Conservation (phyloP, 2,329 filamentous ascomycete genomes). For the Bipolaris bicolor region DNA sequence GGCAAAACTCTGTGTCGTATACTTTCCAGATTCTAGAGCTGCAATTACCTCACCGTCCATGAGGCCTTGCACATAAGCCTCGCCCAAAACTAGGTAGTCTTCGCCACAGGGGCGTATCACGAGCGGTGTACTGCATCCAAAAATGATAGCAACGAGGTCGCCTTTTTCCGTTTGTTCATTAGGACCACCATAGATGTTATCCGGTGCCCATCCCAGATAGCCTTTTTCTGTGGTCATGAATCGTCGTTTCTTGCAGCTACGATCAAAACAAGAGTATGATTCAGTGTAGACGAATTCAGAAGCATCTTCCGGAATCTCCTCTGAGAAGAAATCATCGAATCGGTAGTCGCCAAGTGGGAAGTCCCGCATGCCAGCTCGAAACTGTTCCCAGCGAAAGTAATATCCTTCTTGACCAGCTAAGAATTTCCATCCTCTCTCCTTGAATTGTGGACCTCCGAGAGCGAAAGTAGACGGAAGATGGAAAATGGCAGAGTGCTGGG, state of each 20-base stretch:
- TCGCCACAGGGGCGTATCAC: neutral
- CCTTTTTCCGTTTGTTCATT: neutral
- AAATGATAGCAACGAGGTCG: neutral
- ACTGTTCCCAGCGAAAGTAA: neutral
- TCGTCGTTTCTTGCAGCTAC: neutral
- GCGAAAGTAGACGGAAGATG: neutral
- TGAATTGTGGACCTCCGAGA: neutral
- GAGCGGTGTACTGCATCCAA: neutral
- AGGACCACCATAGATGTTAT: neutral
- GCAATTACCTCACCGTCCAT: slow-evolving; percentile 4
- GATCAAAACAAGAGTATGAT: neutral
- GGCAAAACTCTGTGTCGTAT: neutral
- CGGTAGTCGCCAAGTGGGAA: neutral
- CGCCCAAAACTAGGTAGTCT: neutral
- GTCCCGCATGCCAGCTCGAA: neutral
- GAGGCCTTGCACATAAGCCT: slow-evolving; percentile 2
- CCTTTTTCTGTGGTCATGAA: slow-evolving; percentile 1
- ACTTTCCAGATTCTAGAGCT: neutral
- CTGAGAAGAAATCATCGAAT: neutral
- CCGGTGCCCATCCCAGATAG: neutral
- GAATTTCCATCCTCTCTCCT: neutral
- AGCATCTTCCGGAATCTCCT: neutral
- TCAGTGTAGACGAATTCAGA: neutral
- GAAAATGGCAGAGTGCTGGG: neutral
- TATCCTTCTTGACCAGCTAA: neutral